Base-by-base conservation (phyloP, 345 rosid genomes). In the Mercurialis annua region DNA sequence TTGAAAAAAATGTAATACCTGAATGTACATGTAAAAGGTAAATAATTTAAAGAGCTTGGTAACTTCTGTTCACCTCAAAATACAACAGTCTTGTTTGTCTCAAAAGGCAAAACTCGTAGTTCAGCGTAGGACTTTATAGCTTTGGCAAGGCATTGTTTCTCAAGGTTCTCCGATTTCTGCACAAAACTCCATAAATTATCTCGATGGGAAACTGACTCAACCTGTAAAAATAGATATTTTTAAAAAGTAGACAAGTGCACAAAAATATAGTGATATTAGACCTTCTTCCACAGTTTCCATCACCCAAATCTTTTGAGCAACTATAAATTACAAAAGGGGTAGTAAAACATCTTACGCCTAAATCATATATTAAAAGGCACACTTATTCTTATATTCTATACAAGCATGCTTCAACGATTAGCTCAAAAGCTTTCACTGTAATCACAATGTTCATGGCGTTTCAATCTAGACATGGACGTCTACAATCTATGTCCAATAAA, bases 201-300 rank as follows among this genome's bases (percentile, higher is more conserved):
- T 73, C 92, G 74, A 75, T 94, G 97, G 31, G 93, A 86, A 75
- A 94, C 97, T 70, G 92, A 81, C 82, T 91, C 99, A 65, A 91
- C 99, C 99, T 91, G 83, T 76, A 78, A 75, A 75, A 73, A 16
- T 14, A 29, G 14, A 30, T 56, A 29, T 38, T 10, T 56, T 31
- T 47, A 51, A 48, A 60, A 26, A 63, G 40, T 62, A 56, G 18
- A 36, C 47, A 78, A 69, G 44, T 38, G 30, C 31, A 58, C 31
- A 58, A 60, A 18, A 14, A 24, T 34, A 42, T 12, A 27, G 27
- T 29, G 12, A 15, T 34, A 9, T 23, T 17, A n/a, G 8, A 26
- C 30, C 15, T 40, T 49, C 21, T 42, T 3, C 9, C 46, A 33
- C 16, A 42, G 2, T n/a, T n/a, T n/a, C n/a, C n/a, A 42, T 66